Evolutionary conservation across 2,329 filamentous ascomycete genomes (phyloP).

Genomic region (Colletotrichum coccodes): DNA sequence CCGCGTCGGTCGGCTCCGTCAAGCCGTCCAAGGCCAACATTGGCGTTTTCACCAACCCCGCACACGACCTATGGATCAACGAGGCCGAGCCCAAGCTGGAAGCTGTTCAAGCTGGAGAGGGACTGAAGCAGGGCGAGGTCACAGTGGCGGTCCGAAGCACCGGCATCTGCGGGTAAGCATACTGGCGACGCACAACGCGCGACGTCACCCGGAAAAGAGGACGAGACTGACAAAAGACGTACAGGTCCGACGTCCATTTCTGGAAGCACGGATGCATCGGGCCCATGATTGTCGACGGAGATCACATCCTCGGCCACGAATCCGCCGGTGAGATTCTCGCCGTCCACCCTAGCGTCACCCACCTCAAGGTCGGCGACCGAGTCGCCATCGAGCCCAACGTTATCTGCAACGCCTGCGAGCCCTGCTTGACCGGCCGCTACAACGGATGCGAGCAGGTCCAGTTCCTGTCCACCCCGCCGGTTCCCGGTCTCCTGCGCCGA

Average conservation of each 20-base stretch:
- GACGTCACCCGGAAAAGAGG: neutral
- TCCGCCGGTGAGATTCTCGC: constrained; percentile 87
- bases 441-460: constrained; percentile 89
- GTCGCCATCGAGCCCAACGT: constrained; percentile 95
- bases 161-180: constrained; percentile 86
- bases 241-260: constrained; percentile 93
- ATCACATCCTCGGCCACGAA: constrained; percentile 95
- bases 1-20: constrained; percentile 38
- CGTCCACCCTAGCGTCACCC: constrained; percentile 81
- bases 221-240: constrained; percentile 28
- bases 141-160: constrained; percentile 92
- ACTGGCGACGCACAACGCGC: neutral
- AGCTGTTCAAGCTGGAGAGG: constrained; percentile 74
- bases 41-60: constrained; percentile 94
- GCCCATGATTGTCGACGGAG: constrained; percentile 89
- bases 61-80: constrained; percentile 90
- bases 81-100: constrained; percentile 81
- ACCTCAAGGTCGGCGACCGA: constrained; percentile 85
- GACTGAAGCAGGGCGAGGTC: constrained; percentile 83
- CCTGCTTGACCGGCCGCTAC: constrained; percentile 91
- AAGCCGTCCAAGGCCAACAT: constrained; percentile 83
- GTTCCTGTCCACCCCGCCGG: constrained; percentile 92
- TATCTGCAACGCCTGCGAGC: constrained; percentile 90
- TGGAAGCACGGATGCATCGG: constrained; percentile 97
- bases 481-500: constrained; percentile 85